These are phyloP conservation scores for Aspergillus pseudoglaucus DNA, from an alignment of 2,329 filamentous ascomycete genomes.

Conservation along the genomic window DNA sequence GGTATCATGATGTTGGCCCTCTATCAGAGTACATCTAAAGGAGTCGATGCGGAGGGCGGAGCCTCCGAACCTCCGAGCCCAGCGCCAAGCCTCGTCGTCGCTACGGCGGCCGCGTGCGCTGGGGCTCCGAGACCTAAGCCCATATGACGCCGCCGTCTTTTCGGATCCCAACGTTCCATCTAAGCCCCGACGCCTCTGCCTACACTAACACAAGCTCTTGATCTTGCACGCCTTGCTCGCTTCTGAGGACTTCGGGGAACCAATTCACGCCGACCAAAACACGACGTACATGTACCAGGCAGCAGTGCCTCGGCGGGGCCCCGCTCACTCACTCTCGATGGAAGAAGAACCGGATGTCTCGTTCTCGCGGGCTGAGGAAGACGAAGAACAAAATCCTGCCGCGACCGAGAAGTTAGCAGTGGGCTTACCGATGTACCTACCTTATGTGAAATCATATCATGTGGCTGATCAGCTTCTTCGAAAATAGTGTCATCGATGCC, in stretches of 20 bases:
- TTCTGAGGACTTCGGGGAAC: not conserved
- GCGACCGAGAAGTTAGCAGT: not conserved
- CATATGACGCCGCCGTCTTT: not conserved
- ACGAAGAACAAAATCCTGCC: not conserved
- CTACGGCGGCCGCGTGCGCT: not conserved
- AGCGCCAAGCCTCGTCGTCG: not conserved
- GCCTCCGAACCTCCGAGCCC: not conserved
- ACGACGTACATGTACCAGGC: not conserved
- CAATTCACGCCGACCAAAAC: not conserved
- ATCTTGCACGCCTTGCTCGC: not conserved
- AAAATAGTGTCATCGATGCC: slow-evolving; percentile 5
- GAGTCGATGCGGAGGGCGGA: not conserved
- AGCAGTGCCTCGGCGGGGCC: not conserved
- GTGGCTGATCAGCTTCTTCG: not conserved
- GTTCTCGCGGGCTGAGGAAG: not conserved
- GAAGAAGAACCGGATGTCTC: not conserved
- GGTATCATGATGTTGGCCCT: not conserved
- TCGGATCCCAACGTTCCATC: not conserved
- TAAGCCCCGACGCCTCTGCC: not conserved
- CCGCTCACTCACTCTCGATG: not conserved
- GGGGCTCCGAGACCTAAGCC: not conserved
- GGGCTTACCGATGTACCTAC: not conserved
- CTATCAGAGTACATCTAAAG: not conserved
- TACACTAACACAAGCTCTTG: not conserved
- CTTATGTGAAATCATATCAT: not conserved